A percentile compares a stretch with the other conserved stretches of the same genome.
phyloP scores from a whole-genome alignment of 495 filamentous ascomycete genomes.

The Chaetomidium leptoderma region DNA sequence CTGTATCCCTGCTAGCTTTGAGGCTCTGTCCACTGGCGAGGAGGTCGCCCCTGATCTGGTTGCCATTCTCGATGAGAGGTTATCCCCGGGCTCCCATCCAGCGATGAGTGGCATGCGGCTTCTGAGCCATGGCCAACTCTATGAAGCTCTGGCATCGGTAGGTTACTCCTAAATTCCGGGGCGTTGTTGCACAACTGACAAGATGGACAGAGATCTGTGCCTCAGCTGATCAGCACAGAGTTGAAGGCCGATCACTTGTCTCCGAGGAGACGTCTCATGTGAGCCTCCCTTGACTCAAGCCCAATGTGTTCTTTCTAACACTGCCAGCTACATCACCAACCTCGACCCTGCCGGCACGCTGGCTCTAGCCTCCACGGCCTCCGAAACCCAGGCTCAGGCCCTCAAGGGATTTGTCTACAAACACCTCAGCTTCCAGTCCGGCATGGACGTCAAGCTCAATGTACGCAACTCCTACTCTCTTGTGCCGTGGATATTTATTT shows the following conservation, averaged over 20 bases:
- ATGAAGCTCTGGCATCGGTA: constrained; percentile 9
- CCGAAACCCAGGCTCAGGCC: constrained; percentile 6
- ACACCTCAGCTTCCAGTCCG: constrained; percentile 17
- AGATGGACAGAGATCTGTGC: not conserved
- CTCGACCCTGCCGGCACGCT: constrained; percentile 14
- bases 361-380: constrained; percentile 14
- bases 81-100: not conserved
- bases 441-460: constrained; percentile 8
- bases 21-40: not conserved
- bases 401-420: constrained; percentile 22
- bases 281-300: too few species aligned
- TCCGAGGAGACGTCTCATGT: constrained; percentile 11
- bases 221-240: constrained; percentile 7
- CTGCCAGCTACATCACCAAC: constrained; percentile 19
- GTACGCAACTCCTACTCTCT: not conserved
- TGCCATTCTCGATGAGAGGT: constrained; percentile 18
- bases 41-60: not conserved
- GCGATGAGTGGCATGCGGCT: constrained; percentile 1
- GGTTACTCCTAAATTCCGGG: not conserved
- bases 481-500: not conserved
- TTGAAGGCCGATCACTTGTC: not conserved
- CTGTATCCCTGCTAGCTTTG: constrained; percentile 8
- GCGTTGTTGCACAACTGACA: not conserved
- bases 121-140: constrained; percentile 8
- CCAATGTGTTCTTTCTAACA: not conserved